A percentile compares a stretch with the other conserved stretches of the same genome.
Evolutionary conservation across 2,329 filamentous ascomycete genomes (phyloP).

Genomic region (Aureobasidium sp.): DNA sequence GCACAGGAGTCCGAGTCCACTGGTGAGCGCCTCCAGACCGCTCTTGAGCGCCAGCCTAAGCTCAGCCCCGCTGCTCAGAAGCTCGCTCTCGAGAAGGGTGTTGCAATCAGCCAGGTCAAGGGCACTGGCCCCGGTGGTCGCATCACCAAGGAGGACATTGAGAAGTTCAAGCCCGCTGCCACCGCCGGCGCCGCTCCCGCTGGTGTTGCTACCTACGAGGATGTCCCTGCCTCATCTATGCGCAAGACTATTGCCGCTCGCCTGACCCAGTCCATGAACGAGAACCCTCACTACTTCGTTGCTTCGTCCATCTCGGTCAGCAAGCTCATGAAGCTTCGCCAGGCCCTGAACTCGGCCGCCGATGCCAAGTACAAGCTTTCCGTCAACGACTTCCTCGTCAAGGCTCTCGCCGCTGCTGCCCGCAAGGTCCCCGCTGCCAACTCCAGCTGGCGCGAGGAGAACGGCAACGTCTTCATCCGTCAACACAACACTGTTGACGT

Average conservation of each 20-base stretch:
- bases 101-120: conserved; percentile 72
- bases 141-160: conserved; percentile 87
- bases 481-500: conserved; percentile 92
- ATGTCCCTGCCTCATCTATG: conserved; percentile 82
- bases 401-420: conserved; percentile 81
- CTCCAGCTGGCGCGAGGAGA: conserved; percentile 80
- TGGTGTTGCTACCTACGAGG: conserved; percentile 62
- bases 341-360: conserved; percentile 80
- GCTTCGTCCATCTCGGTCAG: conserved; percentile 81
- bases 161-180: conserved; percentile 60
- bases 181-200: conserved; percentile 43
- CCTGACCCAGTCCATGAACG: conserved; percentile 78
- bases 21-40: conserved; percentile 71
- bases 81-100: conserved; percentile 76
- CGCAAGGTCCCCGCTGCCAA: conserved; percentile 94
- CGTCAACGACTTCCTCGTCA: conserved; percentile 99
- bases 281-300: conserved; percentile 98
- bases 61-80: conserved; percentile 68
- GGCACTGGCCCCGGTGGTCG: conserved; percentile 78
- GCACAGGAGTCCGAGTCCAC: conserved; percentile 66
- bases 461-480: conserved; percentile 72
- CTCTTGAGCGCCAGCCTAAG: conserved; percentile 74
- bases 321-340: conserved; percentile 93
- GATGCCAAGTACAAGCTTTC: conserved; percentile 98
- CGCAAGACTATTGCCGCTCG: conserved; percentile 95